A percentile compares a stretch with the other conserved stretches of the same genome.
These are phyloP conservation scores for Arxiozyma bovina DNA, from an alignment of 1,139 yeast species.

Conservation along the genomic window DNA sequence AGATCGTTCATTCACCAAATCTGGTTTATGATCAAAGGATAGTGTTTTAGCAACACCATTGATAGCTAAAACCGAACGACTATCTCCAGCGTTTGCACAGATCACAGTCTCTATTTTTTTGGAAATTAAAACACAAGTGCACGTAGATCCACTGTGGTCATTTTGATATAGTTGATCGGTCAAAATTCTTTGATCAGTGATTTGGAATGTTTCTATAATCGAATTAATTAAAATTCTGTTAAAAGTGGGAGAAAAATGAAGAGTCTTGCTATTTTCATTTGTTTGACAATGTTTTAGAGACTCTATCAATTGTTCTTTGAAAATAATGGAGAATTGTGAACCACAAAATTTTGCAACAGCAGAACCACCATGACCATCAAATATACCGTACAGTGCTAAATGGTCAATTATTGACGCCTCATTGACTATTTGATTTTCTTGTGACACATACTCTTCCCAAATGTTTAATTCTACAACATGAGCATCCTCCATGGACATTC, in stretches of 20 bases:
- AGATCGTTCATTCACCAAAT: conserved; percentile 86
- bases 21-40: conserved; percentile 94
- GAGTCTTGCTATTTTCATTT: conserved; percentile 11
- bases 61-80: conserved; percentile 82
- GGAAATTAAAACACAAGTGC: conserved; percentile 69
- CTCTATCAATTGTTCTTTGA: conserved; percentile 48
- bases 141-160: conserved; percentile 95
- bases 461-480: conserved; percentile 38
- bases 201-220: conserved; percentile 64
- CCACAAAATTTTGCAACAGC: conserved; percentile 87
- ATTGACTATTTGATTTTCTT: neutral
- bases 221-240: neutral
- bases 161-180: conserved; percentile 49
- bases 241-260: neutral
- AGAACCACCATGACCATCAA: conserved; percentile 97
- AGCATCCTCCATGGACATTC: conserved; percentile 95
- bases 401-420: conserved; percentile 30
- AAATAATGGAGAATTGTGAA: conserved; percentile 58
- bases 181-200: conserved; percentile 75
- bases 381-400: conserved; percentile 83
- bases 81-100: conserved; percentile 95
- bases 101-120: conserved; percentile 33
- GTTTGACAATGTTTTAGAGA: conserved; percentile 24
- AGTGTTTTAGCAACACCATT: conserved; percentile 82
- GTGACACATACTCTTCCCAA: conserved; percentile 37